Evolutionary conservation across 148 eudicot genomes (phyloP), one percentile per base, ranked within the genome.

Genomic region (Chenopodium album): DNA sequence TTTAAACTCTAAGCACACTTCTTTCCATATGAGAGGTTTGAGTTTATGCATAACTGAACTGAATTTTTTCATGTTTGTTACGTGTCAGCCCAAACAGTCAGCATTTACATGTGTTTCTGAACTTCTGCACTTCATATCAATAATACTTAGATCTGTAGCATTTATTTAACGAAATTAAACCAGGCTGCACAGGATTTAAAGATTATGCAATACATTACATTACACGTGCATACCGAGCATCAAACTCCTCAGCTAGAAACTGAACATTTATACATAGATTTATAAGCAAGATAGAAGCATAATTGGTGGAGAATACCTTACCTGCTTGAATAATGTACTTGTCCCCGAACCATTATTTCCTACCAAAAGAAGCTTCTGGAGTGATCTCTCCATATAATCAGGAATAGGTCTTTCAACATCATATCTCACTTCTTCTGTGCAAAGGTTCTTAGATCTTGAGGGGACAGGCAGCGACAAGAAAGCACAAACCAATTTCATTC

Each of bases 321-420:
- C 99, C 98, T 96, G 99, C 84, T 96, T 96, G 87, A 91, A 96
- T 80, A 96, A 84, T 67, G 99, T 96, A 85, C 97, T 94, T 71
- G 99, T 92, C 73, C 99, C 99, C 76, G 98, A 92, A 79, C 95
- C 97, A 90, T 73, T 85, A 81, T 82, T 84, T 80, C 99, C 99
- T 68, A 96, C 89, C 79, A 96, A 80, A 76, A 96, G 95, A 82
- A 96, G 89, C 84, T 96, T 96, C 79, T 91, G 94, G 67, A 90
- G 87, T 78, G 88, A 82, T 87, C 86, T 83, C 62, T 92, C 94
- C 83, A 92, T 82, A 79, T 89, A 96, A 76, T 92, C 92, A 22
- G 94, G 91, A 84, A 89, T 75, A 44, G 84, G 79, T 82, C 89
- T 88, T 81, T 88, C 90, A 66, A 70, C 70, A 68, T 79, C 81